Base-by-base conservation (phyloP, 352 stramenopile species). In the Pythium utonaiense region DNA sequence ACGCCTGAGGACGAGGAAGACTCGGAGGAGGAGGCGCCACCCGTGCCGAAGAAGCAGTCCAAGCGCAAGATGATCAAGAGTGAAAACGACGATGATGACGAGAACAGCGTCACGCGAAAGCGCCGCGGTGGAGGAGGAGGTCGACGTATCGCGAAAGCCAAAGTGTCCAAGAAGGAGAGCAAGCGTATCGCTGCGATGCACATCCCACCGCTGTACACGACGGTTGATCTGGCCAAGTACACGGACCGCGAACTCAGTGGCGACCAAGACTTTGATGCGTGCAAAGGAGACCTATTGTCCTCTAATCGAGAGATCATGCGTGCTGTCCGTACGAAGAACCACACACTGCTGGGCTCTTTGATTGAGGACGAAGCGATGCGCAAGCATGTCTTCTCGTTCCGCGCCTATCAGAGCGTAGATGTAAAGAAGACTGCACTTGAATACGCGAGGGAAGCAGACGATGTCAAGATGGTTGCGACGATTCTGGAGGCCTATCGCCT, bases 261-360 rank as follows among this genome's bases (percentile, higher is more conserved):
- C 4, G 57, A 34, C 1, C 78, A 92, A 9, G 62, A 40, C 0
- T 74, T 83, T 21, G 44, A 66, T 6, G 44, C 64, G 1, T 74
- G 70, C 47, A 77, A 65, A 51, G 70, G 77, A 3, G 80, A 92
- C 41, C 60, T 80, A 22, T 44, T 76, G 1, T 71, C 74, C 5
- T 73, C 73, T 19, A 75, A 74, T 22, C 73, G 73, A 8, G 82
- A 88, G 59, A 70, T 90, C 13, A 54, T 90, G 24, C 80, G 82
- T 4, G 80, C 80, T 0, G 82, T 92, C 28, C 42, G 87, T 3
- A 88, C 77, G 25, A 71, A 77, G 45, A 79, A 92, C 57, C 52
- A 87, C 50, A 73, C 78, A 53, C n/a, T 92, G 21, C 57, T 92
- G 8, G 81, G 81, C 62, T 66, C 66, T 38, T 63, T 90, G 2